Conservation (phyloP, 78 protist genomes). For the Monosiga brevicollis region DNA sequence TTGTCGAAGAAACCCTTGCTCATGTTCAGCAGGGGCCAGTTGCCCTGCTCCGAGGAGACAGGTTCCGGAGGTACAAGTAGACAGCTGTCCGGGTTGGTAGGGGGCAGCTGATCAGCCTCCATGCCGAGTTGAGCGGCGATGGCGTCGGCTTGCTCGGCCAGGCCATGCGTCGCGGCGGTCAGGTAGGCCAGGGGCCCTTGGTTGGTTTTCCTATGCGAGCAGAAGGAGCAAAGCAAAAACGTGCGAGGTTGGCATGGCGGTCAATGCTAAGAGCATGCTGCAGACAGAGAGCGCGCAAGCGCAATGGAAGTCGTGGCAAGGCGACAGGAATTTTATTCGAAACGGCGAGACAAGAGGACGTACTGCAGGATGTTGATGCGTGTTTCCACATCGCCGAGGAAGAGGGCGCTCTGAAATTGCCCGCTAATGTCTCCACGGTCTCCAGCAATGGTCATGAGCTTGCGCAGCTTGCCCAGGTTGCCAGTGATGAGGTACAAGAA, state of each 20-base stretch:
- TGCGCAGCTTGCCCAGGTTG: slow-evolving; percentile 69
- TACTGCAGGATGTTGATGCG: slow-evolving; percentile 57
- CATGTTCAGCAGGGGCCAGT: slow-evolving; percentile 52
- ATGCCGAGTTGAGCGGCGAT: not conserved
- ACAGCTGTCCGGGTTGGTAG: slow-evolving; percentile 1
- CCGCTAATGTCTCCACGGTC: slow-evolving; percentile 14
- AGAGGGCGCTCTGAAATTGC: slow-evolving; percentile 81
- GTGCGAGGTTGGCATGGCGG: not conserved
- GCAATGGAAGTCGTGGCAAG: no score
- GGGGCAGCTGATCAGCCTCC: slow-evolving; percentile 4
- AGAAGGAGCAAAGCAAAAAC: not conserved
- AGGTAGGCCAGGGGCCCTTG: slow-evolving; percentile 72
- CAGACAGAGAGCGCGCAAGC: no score
- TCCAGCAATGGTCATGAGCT: slow-evolving; percentile 70
- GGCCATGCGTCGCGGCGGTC: slow-evolving; percentile 71
- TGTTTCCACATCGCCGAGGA: slow-evolving; percentile 78
- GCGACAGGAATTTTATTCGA: no score
- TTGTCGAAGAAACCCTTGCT: slow-evolving; percentile 35
- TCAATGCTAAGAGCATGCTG: no score
- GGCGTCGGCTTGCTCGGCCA: slow-evolving; percentile 41
- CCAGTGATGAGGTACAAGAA: slow-evolving; percentile 94
- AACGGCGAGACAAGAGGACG: slow-evolving; percentile 14
- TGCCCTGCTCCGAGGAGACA: not conserved
- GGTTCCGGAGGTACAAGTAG: slow-evolving; percentile 59
- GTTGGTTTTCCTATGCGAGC: not conserved